phyloP scores from a whole-genome alignment of 2,329 filamentous ascomycete genomes.

The Lasiodiplodia gonubiensis region DNA sequence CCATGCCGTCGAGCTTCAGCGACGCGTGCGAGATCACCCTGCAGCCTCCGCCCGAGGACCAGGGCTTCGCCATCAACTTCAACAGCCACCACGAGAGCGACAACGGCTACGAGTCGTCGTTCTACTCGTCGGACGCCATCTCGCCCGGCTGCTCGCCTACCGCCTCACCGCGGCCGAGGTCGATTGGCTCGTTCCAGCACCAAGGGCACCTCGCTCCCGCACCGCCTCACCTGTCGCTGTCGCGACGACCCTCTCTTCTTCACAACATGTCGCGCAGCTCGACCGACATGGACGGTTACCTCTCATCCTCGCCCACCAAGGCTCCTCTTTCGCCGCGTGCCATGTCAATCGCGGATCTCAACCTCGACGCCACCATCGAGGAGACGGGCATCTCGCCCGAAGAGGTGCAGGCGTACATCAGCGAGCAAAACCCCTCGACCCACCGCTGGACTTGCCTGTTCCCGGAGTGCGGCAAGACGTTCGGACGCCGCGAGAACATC shows the following conservation, averaged over 20 bases:
- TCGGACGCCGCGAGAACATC: constrained; percentile 98
- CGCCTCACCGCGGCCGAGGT: constrained; percentile 44
- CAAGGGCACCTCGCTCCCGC: constrained; percentile 23
- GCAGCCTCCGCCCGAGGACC: constrained; percentile 43
- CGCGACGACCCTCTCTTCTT: constrained; percentile 39
- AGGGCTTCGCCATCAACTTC: constrained; percentile 42
- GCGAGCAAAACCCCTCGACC: constrained; percentile 50
- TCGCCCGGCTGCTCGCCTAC: constrained; percentile 50
- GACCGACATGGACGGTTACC: constrained; percentile 34
- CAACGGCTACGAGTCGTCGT: constrained; percentile 56
- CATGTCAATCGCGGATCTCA: constrained; percentile 56
- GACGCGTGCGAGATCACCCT: constrained; percentile 56
- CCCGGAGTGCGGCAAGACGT: constrained; percentile 81
- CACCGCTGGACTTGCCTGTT: constrained; percentile 57
- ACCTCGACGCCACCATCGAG: constrained; percentile 66
- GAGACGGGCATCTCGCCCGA: constrained; percentile 87
- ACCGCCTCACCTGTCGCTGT: constrained; percentile 40
- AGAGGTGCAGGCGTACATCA: constrained; percentile 63
- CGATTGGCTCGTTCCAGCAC: constrained; percentile 43
- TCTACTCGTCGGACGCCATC: constrained; percentile 57
- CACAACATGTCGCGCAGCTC: constrained; percentile 32
- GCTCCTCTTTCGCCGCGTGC: constrained; percentile 46
- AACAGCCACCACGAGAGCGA: constrained; percentile 50
- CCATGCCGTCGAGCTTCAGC: constrained; percentile 65
- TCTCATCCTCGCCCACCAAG: constrained; percentile 31